Percentiles rank a stretch among this genome's conserved stretches.
Evolutionary conservation across 495 filamentous ascomycete genomes (phyloP).

Genomic region (Xylona heveae): DNA sequence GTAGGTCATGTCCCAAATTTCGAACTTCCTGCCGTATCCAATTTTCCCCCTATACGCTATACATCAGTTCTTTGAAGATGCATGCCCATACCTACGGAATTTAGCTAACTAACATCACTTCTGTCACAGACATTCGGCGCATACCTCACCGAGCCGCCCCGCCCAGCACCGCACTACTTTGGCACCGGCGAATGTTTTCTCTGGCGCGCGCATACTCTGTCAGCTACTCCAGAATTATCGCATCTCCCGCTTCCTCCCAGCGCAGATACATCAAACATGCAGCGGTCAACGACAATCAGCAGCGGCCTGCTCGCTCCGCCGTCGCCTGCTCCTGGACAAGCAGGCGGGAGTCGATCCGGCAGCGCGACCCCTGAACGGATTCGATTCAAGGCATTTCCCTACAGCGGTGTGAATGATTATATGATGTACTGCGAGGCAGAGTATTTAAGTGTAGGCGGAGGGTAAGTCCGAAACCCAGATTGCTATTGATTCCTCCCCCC

Average conservation of each 20-base stretch:
- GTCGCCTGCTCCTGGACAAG: conserved; percentile 13
- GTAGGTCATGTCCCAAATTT: conserved; percentile 24
- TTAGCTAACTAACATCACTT: conserved; percentile 2
- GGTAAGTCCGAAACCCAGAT: conserved; percentile 30
- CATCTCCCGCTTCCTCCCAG: conserved; percentile 42
- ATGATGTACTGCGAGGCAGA: conserved; percentile 77
- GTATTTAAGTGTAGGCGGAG: conserved; percentile 74
- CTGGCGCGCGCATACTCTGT: conserved; percentile 58
- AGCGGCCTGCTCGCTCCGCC: conserved; percentile 15
- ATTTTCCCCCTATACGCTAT: neutral
- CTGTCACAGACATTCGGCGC: conserved; percentile 59
- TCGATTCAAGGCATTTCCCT: conserved; percentile 92
- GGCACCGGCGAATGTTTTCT: conserved; percentile 97
- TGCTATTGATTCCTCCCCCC: conserved; percentile 2
- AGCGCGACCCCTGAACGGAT: conserved; percentile 44
- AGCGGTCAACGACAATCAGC: conserved; percentile 45
- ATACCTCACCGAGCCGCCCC: conserved; percentile 75
- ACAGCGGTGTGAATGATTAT: conserved; percentile 89
- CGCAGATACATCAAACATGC: conserved; percentile 44
- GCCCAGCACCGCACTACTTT: conserved; percentile 64
- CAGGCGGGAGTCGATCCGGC: conserved; percentile 10
- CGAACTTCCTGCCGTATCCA: neutral
- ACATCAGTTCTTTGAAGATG: too few species aligned
- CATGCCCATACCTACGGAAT: too few species aligned
- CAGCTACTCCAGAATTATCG: conserved; percentile 20